phyloP scores from a whole-genome alignment of 768 basidiomycete genomes.

The Gloeopeniophorella convolvens region DNA sequence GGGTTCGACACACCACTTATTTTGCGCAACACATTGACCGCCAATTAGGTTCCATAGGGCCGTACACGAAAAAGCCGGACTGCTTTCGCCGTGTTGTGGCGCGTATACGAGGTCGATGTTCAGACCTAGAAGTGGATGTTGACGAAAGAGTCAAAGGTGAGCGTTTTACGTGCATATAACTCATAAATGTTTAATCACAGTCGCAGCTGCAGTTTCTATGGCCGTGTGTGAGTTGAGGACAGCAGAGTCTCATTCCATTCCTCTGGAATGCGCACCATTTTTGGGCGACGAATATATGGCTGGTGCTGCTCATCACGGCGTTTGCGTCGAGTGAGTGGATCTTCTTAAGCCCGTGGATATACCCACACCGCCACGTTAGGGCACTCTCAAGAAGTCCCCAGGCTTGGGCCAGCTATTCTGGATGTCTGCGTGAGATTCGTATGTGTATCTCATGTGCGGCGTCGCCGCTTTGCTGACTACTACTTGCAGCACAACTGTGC shows the following conservation, averaged over 20 bases:
- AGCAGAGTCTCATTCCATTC: slow-evolving; percentile 15
- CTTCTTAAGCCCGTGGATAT: background rate
- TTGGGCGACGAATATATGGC: background rate
- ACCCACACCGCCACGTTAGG: background rate
- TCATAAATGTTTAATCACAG: background rate
- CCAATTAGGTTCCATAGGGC: background rate
- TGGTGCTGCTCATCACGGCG: slow-evolving; percentile 1
- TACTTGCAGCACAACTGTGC: slow-evolving; percentile 18
- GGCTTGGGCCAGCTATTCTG: slow-evolving; percentile 23
- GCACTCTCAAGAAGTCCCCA: slow-evolving; percentile 21
- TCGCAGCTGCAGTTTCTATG: slow-evolving; percentile 19
- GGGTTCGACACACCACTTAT: too few species aligned
- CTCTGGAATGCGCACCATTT: slow-evolving; percentile 19
- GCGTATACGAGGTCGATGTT: slow-evolving; percentile 15
- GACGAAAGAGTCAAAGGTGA: slow-evolving; percentile 18
- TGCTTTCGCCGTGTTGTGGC: slow-evolving; percentile 19
- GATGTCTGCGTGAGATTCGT: slow-evolving; percentile 21
- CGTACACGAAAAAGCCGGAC: slow-evolving; percentile 15
- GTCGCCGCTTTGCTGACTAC: background rate
- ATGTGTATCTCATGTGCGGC: background rate
- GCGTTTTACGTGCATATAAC: background rate
- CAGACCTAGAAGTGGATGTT: slow-evolving; percentile 17
- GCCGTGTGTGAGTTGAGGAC: slow-evolving; percentile 21
- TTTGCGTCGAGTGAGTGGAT: slow-evolving; percentile 18
- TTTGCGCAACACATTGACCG: background rate